Percentiles rank a stretch among this genome's conserved stretches.
phyloP scores from a whole-genome alignment of 495 filamentous ascomycete genomes.

The Peziza echinospora region DNA sequence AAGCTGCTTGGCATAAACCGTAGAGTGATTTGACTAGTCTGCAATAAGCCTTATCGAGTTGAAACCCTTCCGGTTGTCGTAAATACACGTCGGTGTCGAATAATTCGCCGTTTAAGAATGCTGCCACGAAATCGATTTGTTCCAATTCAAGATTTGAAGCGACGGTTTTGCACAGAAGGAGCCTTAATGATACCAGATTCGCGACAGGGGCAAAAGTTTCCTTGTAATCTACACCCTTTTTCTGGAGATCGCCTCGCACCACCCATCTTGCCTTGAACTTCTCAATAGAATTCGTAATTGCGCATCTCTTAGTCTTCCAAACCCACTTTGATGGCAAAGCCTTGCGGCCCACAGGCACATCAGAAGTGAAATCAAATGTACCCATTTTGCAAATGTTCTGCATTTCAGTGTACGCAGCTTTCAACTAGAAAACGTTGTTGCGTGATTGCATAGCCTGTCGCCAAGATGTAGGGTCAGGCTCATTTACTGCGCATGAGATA shows the following conservation, averaged over 20 bases:
- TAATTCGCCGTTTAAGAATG: slow-evolving; percentile 6
- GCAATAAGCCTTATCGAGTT: background rate
- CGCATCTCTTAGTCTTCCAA: background rate
- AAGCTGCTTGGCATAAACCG: background rate
- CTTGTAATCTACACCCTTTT: background rate
- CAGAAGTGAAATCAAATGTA: background rate
- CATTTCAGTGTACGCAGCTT: background rate
- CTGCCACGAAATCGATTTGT: slow-evolving; percentile 5
- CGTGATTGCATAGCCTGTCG: background rate
- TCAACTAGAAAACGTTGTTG: background rate
- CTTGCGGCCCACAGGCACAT: background rate
- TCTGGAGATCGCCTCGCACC: background rate
- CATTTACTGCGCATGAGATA: background rate
- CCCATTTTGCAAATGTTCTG: background rate
- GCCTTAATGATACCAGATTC: background rate
- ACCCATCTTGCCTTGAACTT: background rate
- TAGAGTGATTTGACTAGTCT: background rate
- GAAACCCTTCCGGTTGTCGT: background rate
- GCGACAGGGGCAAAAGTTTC: slow-evolving; percentile 1
- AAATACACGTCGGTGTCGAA: background rate
- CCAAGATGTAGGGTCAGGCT: background rate
- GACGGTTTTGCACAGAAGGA: slow-evolving; percentile 5
- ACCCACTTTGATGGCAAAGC: background rate
- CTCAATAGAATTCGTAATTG: background rate
- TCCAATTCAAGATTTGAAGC: slow-evolving; percentile 1